Evolutionary conservation across 768 basidiomycete species (phyloP), one percentile per base, ranked within the genome.

Genomic region (Candolleomyces eurysporus): DNA sequence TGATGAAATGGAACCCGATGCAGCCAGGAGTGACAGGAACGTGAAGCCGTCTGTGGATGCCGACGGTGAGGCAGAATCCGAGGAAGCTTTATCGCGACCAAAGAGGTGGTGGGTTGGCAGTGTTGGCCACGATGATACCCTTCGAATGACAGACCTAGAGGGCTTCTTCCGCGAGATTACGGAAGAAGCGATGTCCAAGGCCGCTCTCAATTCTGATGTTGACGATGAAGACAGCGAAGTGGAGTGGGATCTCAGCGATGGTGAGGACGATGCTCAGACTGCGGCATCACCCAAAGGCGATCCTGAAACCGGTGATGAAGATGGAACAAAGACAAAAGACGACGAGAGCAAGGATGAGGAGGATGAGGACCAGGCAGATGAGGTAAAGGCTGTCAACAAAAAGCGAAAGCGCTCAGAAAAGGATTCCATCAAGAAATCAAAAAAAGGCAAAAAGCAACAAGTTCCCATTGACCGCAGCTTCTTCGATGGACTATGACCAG

Each of bases 71-170:
- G 67, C 64, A 22, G 62, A 64, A 14, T 54, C 55, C 58, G 59
- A 70, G 58, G 65, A 64, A 51, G 42, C 63, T 53, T n/a, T 51
- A 50, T 22, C 61, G 60, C 53, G 62, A 46, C 17, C 51, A 16
- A 60, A 54, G 49, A 46, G 82, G 21, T 88, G 87, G 76, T 97
- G 95, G 93, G 83, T 94, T n/a, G 96, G 89, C 21, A 96, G 94
- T 71, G 92, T 87, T 26, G 92, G 93, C 32, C 95, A 98, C 66
- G 96, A 98, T 63, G 92, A 96, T 60, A 79, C 84, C 8, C 69
- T 97, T 65, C 89, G 88, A 69, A 75, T 98, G 76, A 96, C 94
- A 30, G 90, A 96, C 73, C 77, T 98, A 53, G 86, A 82, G 66
- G 88, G 85, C 40, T 84, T 94, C 51, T 89, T 96, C 65, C 72